Conservation (phyloP, 2,329 filamentous ascomycete species). For the Aspergillus jensenii region DNA sequence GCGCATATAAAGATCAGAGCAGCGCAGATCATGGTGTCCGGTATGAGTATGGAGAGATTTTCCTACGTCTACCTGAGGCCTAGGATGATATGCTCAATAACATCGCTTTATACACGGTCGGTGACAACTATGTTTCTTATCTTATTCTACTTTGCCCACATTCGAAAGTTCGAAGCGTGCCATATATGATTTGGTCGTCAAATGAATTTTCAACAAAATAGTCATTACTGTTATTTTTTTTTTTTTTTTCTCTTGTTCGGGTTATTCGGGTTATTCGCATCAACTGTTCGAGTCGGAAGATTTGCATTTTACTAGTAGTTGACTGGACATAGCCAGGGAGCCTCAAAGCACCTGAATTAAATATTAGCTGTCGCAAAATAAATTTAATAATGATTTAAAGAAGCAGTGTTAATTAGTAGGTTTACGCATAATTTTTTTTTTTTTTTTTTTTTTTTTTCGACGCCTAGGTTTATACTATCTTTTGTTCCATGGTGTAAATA, state of each 20-base stretch:
- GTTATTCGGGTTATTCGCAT: background rate
- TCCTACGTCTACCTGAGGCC: conserved; percentile 20
- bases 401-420: background rate
- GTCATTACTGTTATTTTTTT: background rate
- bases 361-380: background rate
- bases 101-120: background rate
- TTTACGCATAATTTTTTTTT: no score
- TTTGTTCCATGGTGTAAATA: background rate
- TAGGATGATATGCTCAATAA: conserved; percentile 4
- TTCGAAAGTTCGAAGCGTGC: background rate
- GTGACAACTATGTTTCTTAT: background rate
- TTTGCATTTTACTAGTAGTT: background rate
- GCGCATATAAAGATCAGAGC: conserved; percentile 38
- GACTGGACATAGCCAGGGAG: background rate
- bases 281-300: background rate
- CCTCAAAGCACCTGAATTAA: background rate
- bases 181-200: background rate
- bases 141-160: background rate
- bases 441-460: background rate
- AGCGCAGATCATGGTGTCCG: conserved; percentile 17
- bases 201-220: background rate
- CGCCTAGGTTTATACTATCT: background rate
- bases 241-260: background rate
- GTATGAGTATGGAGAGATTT: conserved; percentile 32
- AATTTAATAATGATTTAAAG: background rate